phyloP scores from a whole-genome alignment of 495 filamentous ascomycete genomes.

The Tuber magnatum region DNA sequence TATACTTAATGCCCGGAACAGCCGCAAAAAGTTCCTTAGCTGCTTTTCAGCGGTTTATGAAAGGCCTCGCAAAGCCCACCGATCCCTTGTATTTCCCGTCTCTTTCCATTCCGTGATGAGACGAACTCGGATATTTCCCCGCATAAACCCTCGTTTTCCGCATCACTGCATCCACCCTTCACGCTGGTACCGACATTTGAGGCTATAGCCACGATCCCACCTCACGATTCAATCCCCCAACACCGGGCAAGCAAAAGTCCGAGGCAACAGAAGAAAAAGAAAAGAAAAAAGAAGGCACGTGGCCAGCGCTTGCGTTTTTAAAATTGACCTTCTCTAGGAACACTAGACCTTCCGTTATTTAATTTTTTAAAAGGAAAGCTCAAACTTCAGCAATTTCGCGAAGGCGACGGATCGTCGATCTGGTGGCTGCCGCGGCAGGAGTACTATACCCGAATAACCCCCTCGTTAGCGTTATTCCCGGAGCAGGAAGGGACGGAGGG shows the following conservation, averaged over 20 bases:
- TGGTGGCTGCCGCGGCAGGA: slow-evolving; percentile 88
- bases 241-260: neutral
- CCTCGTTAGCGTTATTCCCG: slow-evolving; percentile 30
- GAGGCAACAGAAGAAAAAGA: neutral
- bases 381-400: slow-evolving; percentile 97
- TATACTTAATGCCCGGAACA: neutral
- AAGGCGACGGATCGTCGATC: slow-evolving; percentile 95
- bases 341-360: neutral
- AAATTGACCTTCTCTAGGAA: neutral
- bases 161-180: neutral
- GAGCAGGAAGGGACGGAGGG: neutral
- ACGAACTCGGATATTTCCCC: neutral
- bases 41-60: neutral
- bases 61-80: neutral
- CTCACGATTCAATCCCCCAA: neutral
- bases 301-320: neutral
- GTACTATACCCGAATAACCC: slow-evolving; percentile 54
- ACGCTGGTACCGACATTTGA: neutral
- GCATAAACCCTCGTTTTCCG: neutral
- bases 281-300: neutral
- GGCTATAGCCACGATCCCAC: neutral
- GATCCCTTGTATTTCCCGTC: neutral
- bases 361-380: slow-evolving; percentile 6
- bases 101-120: neutral
- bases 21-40: neutral